phyloP scores from a whole-genome alignment of 2,329 filamentous ascomycete species.

The Byssoonygena ceratinophila region DNA sequence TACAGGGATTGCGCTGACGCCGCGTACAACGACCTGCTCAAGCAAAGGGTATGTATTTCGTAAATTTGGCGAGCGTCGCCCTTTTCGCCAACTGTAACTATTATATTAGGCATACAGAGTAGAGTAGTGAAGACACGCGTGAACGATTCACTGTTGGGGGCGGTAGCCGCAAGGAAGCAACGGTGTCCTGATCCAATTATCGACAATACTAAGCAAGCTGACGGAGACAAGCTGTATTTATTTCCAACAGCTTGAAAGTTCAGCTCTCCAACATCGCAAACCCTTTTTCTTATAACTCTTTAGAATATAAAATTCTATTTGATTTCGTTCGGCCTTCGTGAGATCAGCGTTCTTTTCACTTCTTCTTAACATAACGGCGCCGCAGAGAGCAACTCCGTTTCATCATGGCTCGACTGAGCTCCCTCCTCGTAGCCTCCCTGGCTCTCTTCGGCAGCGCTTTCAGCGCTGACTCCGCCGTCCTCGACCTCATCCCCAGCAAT shows the following conservation, averaged over 20 bases:
- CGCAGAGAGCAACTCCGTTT: background rate
- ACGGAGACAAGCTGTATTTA: background rate
- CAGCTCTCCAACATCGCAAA: background rate
- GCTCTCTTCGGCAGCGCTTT: conserved; percentile 48
- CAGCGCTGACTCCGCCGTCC: conserved; percentile 62
- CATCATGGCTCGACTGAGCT: conserved; percentile 39
- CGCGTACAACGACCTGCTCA: background rate
- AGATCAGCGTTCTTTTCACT: no score
- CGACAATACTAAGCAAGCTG: background rate
- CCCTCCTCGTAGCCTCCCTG: conserved; percentile 39
- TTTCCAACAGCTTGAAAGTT: background rate
- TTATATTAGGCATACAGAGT: no score
- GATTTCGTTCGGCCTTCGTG: no score
- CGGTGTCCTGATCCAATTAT: conserved; percentile 4
- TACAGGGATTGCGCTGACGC: background rate
- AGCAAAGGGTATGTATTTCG: no score
- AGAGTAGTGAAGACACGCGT: no score
- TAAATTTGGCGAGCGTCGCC: no score
- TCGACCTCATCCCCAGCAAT: conserved; percentile 81
- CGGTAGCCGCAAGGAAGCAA: background rate
- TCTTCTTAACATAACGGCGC: background rate
- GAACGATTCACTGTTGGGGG: background rate
- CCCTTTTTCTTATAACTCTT: background rate
- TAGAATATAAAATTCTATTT: no score
- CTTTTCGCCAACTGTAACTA: no score